A percentile compares a stretch with the other conserved stretches of the same genome.
Conservation (phyloP, 2,329 filamentous ascomycete genomes). For the Fusarium xylarioides region DNA sequence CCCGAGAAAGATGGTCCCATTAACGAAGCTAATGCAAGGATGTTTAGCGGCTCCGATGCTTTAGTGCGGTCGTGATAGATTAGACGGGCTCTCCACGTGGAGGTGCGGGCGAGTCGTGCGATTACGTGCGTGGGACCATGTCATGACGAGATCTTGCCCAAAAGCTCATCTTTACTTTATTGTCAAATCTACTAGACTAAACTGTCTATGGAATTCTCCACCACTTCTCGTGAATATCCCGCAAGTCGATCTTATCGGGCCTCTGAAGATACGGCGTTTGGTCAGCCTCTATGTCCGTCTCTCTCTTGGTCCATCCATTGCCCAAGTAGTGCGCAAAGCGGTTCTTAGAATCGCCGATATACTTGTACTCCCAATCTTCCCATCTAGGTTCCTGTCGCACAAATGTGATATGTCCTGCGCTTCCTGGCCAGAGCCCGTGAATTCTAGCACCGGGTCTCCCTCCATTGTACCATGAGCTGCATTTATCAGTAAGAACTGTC, state of each 20-base stretch:
- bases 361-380: constrained; percentile 65
- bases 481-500: constrained; percentile 68
- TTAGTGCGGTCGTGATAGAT: constrained; percentile 3
- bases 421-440: constrained; percentile 76
- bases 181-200: not conserved
- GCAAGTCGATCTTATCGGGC: constrained; percentile 66
- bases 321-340: constrained; percentile 72
- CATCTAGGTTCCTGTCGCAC: constrained; percentile 64
- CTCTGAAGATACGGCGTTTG: constrained; percentile 70
- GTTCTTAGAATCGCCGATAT: constrained; percentile 55
- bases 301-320: constrained; percentile 71
- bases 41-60: constrained; percentile 2
- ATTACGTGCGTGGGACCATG: constrained; percentile 35
- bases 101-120: not conserved
- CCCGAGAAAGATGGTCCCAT: not conserved
- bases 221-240: constrained; percentile 74
- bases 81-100: constrained; percentile 11
- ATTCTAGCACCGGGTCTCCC: constrained; percentile 69
- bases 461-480: constrained; percentile 78
- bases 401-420: constrained; percentile 68
- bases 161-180: not conserved
- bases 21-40: not conserved
- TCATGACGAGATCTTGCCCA: constrained; percentile 5
- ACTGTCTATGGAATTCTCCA: constrained; percentile 56
- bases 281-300: constrained; percentile 64